Conservation (phyloP, 306 rosid genomes). For the Castanospermum australe region DNA sequence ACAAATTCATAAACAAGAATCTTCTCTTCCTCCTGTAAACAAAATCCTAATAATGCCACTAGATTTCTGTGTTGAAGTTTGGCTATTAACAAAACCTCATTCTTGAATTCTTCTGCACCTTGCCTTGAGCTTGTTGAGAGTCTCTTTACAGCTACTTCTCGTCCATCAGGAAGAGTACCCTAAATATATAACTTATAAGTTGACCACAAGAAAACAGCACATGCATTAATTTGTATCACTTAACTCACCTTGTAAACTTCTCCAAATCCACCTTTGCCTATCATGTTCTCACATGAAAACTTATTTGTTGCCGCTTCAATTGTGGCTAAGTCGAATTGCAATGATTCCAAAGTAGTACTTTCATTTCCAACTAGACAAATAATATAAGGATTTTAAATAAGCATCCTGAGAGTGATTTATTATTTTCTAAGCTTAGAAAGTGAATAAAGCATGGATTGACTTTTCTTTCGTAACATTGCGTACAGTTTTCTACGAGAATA, state of each 20-base stretch:
- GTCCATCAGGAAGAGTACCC: not conserved
- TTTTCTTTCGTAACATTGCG: not conserved
- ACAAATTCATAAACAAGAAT: conserved; percentile 16
- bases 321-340: conserved; percentile 6
- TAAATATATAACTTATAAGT: not conserved
- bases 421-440: not conserved
- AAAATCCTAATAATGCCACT: conserved; percentile 14
- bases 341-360: conserved; percentile 1
- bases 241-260: conserved; percentile 22
- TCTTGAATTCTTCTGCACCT: not conserved
- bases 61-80: conserved; percentile 17
- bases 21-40: not conserved
- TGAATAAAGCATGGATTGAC: not conserved
- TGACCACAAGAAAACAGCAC: not conserved
- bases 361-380: conserved; percentile 18
- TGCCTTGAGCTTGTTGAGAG: not conserved
- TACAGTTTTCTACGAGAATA: conserved; percentile 15
- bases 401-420: not conserved
- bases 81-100: not conserved
- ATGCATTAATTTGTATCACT: not conserved
- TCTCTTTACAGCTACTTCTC: not conserved
- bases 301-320: conserved; percentile 15
- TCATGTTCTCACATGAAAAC: not conserved
- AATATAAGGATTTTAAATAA: not conserved
- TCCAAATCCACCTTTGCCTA: conserved; percentile 25